phyloP scores from a whole-genome alignment of 2,329 filamentous ascomycete species.

The Apiospora hydei region DNA sequence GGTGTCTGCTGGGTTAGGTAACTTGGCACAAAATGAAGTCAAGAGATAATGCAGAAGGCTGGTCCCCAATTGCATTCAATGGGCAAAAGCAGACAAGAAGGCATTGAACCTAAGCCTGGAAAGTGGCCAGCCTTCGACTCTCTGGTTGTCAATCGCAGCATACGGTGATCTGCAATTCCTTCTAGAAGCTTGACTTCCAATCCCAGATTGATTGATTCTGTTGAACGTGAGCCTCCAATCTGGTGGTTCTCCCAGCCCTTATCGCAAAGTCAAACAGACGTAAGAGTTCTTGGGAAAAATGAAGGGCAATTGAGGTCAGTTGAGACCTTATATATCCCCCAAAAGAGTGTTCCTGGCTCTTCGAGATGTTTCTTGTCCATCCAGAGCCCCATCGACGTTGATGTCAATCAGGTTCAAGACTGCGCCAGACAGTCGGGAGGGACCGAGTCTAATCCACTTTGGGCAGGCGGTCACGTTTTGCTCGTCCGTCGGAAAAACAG shows the following conservation, averaged over 20 bases:
- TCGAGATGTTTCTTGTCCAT: background rate
- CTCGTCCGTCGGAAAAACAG: background rate
- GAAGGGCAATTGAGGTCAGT: background rate
- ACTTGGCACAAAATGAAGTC: background rate
- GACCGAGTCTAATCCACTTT: background rate
- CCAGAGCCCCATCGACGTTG: background rate
- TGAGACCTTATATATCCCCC: background rate
- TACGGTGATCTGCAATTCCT: background rate
- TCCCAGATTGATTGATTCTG: too few relatives aligned
- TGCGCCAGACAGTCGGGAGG: background rate
- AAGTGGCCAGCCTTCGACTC: background rate
- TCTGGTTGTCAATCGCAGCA: background rate
- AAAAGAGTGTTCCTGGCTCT: background rate
- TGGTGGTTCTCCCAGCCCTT: background rate
- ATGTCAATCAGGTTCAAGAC: background rate
- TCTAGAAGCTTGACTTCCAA: background rate
- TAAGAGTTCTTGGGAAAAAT: too few relatives aligned
- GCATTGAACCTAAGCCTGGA: background rate
- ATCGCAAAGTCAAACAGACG: too few relatives aligned
- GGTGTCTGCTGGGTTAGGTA: background rate
- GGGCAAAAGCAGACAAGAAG: background rate
- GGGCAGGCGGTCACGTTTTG: conserved; percentile 1
- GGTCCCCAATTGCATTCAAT: background rate
- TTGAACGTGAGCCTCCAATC: background rate
- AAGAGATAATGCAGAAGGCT: background rate